Conservation (phyloP, 1,284 basidiomycete genomes). For the Cryptococcus hybrid region DNA sequence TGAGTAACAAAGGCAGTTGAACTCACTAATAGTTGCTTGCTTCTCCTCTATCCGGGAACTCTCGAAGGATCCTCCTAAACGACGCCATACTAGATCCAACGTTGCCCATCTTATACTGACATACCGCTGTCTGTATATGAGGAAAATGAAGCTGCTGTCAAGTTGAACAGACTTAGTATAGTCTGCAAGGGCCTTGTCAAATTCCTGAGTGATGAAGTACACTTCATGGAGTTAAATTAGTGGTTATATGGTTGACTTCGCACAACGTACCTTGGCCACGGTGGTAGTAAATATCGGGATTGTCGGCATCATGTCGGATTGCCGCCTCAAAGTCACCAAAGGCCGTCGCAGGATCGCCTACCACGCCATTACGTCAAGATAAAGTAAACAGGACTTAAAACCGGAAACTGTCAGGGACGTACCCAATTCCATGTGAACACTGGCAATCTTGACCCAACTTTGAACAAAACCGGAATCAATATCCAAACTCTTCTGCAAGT, state of each 20-base stretch:
- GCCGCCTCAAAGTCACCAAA: constrained; percentile 92
- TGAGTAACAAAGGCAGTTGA: neutral
- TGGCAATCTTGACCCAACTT: constrained; percentile 94
- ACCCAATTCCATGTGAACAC: constrained; percentile 94
- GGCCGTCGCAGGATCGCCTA: constrained; percentile 65
- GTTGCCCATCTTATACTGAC: constrained; percentile 88
- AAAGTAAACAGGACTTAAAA: neutral
- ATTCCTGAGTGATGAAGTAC: constrained; percentile 93
- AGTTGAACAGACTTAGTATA: constrained; percentile 79
- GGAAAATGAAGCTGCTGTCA: constrained; percentile 78
- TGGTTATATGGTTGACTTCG: neutral
- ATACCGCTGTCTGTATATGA: constrained; percentile 96
- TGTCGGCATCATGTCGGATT: constrained; percentile 73
- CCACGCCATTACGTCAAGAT: neutral
- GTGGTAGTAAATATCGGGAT: constrained; percentile 99
- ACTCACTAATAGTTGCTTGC: constrained; percentile 88
- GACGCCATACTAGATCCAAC: constrained; percentile 79
- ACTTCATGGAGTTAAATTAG: constrained; percentile 56
- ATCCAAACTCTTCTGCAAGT: constrained; percentile 75
- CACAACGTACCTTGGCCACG: constrained; percentile 77
- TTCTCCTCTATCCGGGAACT: constrained; percentile 80
- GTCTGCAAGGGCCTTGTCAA: constrained; percentile 78
- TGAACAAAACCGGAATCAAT: constrained; percentile 78
- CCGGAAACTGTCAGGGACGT: constrained; percentile 13
- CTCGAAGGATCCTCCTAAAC: constrained; percentile 76